Base-by-base conservation (phyloP, 2,329 filamentous ascomycete species). In the Fusarium lyarnte region DNA sequence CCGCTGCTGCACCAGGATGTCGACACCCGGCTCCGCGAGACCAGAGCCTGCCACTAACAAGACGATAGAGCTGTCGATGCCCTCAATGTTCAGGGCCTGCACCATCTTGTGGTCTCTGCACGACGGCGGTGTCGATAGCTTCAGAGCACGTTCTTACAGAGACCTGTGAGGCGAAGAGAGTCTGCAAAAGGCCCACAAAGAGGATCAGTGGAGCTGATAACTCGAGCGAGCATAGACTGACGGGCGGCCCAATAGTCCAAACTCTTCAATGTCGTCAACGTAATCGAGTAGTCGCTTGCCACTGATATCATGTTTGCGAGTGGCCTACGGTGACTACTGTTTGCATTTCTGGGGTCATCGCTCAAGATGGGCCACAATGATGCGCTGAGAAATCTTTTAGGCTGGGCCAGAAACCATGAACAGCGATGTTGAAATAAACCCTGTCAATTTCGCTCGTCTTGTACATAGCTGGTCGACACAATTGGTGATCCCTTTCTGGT, bases 81-180 rank as follows among this genome's bases (percentile, higher is more conserved):
- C 60, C 69, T 74, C 64, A 58, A 65, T 68, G 38, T 67, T 67
- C 58, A 64, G 49, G 63, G 67, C 66, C 60, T 68, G 58, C 66
- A 61, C 73, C 74, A 68, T 68, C 41, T 23, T 60, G 58, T 64
- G 76, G 73, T 59, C 73, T 76, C 58, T 74, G 74, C 76, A 54
- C 71, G 71, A 72, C 69, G 69, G 74, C 66, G 73, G 63, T 78
- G 69, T 78, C 68, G 73, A 77, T 78, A 78, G 76, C 74, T 73
- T 76, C 73, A 71, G 57, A 65, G 73, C 76, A 78, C 73, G 66
- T 73, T 70, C 72, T 69, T 49, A 17, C 62, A 72, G 69, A 64
- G 63, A 63, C 59, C 63, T 76, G 68, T 65, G 65, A 72, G 66
- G 43, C 66, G 70, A 73, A 72, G 58, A 73, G 66, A 53, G 41